A percentile compares a stretch with the other conserved stretches of the same genome.
phyloP scores from a whole-genome alignment of 805 yeast species.

The Nadsonia fulvescens region DNA sequence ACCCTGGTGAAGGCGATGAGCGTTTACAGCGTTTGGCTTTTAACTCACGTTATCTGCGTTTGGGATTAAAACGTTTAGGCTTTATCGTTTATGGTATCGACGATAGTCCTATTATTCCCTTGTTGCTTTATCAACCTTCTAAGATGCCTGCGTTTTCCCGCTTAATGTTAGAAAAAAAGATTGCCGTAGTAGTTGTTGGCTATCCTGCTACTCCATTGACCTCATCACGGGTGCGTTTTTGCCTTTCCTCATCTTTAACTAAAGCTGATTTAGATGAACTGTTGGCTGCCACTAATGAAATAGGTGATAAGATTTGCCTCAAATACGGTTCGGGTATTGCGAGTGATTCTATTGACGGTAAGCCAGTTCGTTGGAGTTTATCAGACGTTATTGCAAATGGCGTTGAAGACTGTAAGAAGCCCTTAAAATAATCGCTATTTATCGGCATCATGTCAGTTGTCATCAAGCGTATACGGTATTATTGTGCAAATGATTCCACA shows the following conservation, averaged over 20 bases:
- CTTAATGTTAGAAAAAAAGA: slow-evolving; percentile 54
- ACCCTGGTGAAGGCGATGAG: slow-evolving; percentile 86
- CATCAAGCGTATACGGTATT: too few relatives aligned
- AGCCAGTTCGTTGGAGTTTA: slow-evolving; percentile 25
- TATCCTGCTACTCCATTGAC: slow-evolving; percentile 94
- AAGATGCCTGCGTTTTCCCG: slow-evolving; percentile 89
- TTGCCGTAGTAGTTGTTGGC: slow-evolving; percentile 92
- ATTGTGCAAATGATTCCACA: too few relatives aligned
- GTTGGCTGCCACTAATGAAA: slow-evolving; percentile 48
- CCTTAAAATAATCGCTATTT: too few relatives aligned
- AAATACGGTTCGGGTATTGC: slow-evolving; percentile 21
- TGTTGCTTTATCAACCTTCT: slow-evolving; percentile 73
- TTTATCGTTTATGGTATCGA: slow-evolving; percentile 89
- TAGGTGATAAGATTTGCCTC: slow-evolving; percentile 60
- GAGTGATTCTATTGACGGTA: slow-evolving; percentile 40
- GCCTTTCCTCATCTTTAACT: slow-evolving; percentile 81
- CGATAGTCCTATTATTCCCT: slow-evolving; percentile 90
- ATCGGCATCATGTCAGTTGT: too few relatives aligned
- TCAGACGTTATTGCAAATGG: slow-evolving; percentile 4
- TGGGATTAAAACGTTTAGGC: slow-evolving; percentile 82
- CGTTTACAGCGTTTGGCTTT: slow-evolving; percentile 87
- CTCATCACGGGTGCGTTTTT: slow-evolving; percentile 77
- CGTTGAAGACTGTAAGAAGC: slow-evolving; percentile 7
- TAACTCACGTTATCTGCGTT: slow-evolving; percentile 81
- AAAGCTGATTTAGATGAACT: slow-evolving; percentile 84